Evolutionary conservation across 306 rosid genomes (phyloP).

Genomic region (Purshia tridentata): DNA sequence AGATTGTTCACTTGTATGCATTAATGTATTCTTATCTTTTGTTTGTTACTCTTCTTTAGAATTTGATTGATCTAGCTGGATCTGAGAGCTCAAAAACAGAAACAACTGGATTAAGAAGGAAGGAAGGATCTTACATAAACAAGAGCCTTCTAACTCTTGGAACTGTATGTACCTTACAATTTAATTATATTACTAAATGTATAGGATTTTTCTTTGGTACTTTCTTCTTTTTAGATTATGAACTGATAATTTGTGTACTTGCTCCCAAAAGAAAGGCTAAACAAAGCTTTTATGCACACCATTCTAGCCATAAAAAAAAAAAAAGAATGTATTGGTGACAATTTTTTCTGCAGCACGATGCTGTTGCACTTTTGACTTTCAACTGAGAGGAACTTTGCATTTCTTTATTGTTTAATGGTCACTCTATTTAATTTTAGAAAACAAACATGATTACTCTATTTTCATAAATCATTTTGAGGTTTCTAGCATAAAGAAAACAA

Average conservation of each 20-base stretch:
- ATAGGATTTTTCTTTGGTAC: background rate
- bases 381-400: background rate
- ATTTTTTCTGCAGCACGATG: background rate
- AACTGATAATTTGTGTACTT: background rate
- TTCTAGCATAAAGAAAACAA: background rate
- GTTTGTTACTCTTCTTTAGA: constrained; percentile 43
- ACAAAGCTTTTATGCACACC: background rate
- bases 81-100: constrained; percentile 99
- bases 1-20: constrained; percentile 4
- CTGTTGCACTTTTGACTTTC: constrained; percentile 3
- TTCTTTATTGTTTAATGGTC: background rate
- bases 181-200: constrained; percentile 6
- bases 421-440: background rate
- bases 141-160: constrained; percentile 99
- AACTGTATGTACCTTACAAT: constrained; percentile 63
- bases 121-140: constrained; percentile 98
- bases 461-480: background rate
- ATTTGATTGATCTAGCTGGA: constrained; percentile 97
- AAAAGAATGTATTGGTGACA: background rate
- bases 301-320: background rate
- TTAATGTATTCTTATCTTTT: constrained; percentile 12
- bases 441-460: background rate
- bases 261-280: background rate
- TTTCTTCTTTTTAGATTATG: background rate
- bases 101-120: constrained; percentile 95